phyloP scores from a whole-genome alignment of 164 flowering plant genomes.

The Annona cherimola region DNA sequence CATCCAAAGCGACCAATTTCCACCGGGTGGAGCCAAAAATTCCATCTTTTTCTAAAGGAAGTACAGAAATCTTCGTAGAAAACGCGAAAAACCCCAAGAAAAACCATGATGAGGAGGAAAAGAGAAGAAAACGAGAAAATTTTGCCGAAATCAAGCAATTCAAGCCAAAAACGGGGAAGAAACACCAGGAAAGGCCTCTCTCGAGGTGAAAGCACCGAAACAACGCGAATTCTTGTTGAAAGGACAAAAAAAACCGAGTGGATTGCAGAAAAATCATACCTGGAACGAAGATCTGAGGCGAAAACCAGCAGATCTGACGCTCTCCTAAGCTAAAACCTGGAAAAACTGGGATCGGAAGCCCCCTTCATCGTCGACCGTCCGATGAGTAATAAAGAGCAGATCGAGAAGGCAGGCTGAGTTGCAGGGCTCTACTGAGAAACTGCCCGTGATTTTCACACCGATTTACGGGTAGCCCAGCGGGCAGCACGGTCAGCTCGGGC shows the following conservation, averaged over 20 bases:
- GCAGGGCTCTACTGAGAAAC: slow-evolving; percentile 18
- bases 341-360: slow-evolving; percentile 11
- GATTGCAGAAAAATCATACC: slow-evolving; percentile 18
- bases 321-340: slow-evolving; percentile 15
- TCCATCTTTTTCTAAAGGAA: background rate
- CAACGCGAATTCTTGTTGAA: background rate
- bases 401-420: background rate
- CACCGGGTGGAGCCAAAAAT: background rate
- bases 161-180: background rate
- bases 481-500: slow-evolving; percentile 3
- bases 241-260: background rate
- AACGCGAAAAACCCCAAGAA: background rate
- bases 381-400: slow-evolving; percentile 17
- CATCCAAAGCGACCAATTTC: slow-evolving; percentile 5
- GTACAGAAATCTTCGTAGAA: background rate
- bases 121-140: background rate
- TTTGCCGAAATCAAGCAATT: background rate
- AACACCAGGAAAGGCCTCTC: background rate
- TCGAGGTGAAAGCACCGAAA: background rate
- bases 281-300: slow-evolving; percentile 20
- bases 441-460: slow-evolving; percentile 35
- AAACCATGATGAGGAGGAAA: background rate
- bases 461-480: slow-evolving; percentile 5
- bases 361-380: slow-evolving; percentile 34
- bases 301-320: slow-evolving; percentile 29